These are phyloP conservation scores for Diddensiella transvaalensis DNA, from an alignment of 805 yeast genomes.

Conservation along the genomic window DNA sequence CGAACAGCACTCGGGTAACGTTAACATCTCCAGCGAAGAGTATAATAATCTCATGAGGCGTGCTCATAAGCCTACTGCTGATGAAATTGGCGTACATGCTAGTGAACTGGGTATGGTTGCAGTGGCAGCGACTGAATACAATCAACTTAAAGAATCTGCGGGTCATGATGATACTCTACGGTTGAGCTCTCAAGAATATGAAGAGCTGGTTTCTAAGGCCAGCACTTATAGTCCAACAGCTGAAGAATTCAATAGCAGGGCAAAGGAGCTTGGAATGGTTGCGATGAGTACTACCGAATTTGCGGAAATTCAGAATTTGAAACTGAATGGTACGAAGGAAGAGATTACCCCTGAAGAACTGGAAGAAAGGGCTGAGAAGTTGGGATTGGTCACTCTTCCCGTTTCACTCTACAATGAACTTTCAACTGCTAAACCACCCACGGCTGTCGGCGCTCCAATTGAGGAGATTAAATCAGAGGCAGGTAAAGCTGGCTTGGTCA, in stretches of 20 bases:
- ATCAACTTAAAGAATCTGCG: constrained; percentile 14
- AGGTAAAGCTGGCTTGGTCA: constrained; percentile 17
- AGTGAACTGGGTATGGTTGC: constrained; percentile 27
- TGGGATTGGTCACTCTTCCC: constrained; percentile 24
- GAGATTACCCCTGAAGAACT: constrained; percentile 8
- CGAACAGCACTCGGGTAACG: constrained; percentile 12
- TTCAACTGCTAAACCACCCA: constrained; percentile 4
- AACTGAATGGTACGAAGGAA: neutral
- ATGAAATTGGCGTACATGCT: constrained; percentile 22
- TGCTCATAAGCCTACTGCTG: constrained; percentile 4
- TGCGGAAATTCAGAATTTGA: constrained; percentile 6
- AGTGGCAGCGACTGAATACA: constrained; percentile 23
- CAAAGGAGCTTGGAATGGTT: constrained; percentile 26
- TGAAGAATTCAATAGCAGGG: constrained; percentile 16
- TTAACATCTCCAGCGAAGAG: constrained; percentile 16
- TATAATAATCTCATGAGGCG: constrained; percentile 12
- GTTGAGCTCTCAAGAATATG: constrained; percentile 5
- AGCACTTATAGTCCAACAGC: constrained; percentile 4
- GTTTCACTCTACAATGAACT: constrained; percentile 13
- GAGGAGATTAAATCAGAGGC: constrained; percentile 23
- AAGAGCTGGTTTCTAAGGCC: neutral
- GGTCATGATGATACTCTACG: constrained; percentile 9
- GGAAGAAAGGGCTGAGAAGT: constrained; percentile 14
- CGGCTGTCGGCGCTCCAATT: constrained; percentile 13
- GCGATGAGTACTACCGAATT: constrained; percentile 31